Evolutionary conservation across 257 asterid genomes (phyloP).

Genomic region (Avicennia marina): DNA sequence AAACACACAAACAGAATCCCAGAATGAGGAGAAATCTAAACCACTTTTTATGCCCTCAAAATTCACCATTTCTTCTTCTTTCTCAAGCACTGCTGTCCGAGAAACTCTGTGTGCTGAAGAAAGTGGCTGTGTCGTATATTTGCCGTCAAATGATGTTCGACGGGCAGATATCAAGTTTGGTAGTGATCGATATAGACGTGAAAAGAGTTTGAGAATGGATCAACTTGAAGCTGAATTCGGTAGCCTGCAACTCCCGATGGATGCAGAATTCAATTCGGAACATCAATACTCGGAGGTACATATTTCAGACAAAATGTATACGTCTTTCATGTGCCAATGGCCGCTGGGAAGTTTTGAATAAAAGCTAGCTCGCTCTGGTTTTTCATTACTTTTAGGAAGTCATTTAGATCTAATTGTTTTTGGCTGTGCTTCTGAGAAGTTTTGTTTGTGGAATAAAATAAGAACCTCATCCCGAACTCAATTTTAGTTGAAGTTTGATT

Average conservation of each 20-base stretch:
- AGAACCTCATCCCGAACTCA: too few relatives aligned
- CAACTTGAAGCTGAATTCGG: slow-evolving; percentile 59
- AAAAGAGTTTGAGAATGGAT: slow-evolving; percentile 44
- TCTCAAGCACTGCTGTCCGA: slow-evolving; percentile 12
- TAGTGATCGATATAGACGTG: slow-evolving; percentile 23
- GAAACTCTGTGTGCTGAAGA: slow-evolving; percentile 16
- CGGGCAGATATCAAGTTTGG: slow-evolving; percentile 16
- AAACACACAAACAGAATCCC: slow-evolving; percentile 27
- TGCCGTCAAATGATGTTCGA: slow-evolving; percentile 20
- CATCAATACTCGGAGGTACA: slow-evolving; percentile 44
- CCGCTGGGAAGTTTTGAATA: neutral
- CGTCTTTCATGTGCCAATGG: neutral
- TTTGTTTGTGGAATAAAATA: too few relatives aligned
- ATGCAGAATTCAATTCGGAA: slow-evolving; percentile 24
- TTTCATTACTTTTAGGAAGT: too few relatives aligned
- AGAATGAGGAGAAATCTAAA: too few relatives aligned
- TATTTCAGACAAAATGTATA: neutral
- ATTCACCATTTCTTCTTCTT: slow-evolving; percentile 22
- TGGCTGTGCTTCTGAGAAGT: too few relatives aligned
- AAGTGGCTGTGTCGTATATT: slow-evolving; percentile 11
- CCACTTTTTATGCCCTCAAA: slow-evolving; percentile 22
- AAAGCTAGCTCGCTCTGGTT: too few relatives aligned
- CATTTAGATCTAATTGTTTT: too few relatives aligned
- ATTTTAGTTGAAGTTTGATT: too few relatives aligned
- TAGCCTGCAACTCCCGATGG: slow-evolving; percentile 39